Conservation (phyloP, 1,284 basidiomycete genomes). For the Rhodotorula sp. region DNA sequence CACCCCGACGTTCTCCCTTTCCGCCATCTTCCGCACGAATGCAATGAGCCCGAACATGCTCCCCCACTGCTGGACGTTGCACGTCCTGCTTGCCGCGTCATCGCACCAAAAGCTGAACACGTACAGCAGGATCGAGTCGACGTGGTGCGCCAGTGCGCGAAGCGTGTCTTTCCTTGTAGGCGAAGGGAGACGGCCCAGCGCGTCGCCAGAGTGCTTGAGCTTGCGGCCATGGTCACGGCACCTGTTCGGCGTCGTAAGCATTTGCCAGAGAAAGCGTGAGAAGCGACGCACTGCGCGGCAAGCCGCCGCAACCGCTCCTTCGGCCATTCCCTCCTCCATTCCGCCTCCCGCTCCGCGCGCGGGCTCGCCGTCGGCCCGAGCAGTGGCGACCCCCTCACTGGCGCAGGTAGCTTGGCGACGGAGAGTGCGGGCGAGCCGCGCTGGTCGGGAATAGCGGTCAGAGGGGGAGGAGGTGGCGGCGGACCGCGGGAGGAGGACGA, state of each 20-base stretch:
- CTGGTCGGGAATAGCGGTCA: neutral
- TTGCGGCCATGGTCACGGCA: conserved; percentile 45
- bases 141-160: conserved; percentile 53
- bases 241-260: conserved; percentile 15
- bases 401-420: neutral
- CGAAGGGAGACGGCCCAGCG: conserved; percentile 19
- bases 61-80: conserved; percentile 41
- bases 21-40: conserved; percentile 42
- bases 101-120: conserved; percentile 57
- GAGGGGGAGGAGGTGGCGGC: conserved; percentile 2
- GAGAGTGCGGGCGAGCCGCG: neutral
- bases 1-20: conserved; percentile 26
- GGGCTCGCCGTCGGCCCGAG: neutral
- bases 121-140: conserved; percentile 57
- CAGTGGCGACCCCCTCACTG: neutral
- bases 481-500: neutral
- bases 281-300: conserved; percentile 16
- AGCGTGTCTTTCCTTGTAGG: conserved; percentile 29
- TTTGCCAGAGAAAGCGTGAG: too few species aligned
- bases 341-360: conserved; percentile 8
- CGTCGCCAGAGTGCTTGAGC: conserved; percentile 51
- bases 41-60: conserved; percentile 43
- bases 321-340: conserved; percentile 35
- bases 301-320: conserved; percentile 36
- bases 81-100: conserved; percentile 49